Evolutionary conservation across 768 basidiomycete genomes (phyloP).

Genomic region (Chalciporus pseudorubinellus): DNA sequence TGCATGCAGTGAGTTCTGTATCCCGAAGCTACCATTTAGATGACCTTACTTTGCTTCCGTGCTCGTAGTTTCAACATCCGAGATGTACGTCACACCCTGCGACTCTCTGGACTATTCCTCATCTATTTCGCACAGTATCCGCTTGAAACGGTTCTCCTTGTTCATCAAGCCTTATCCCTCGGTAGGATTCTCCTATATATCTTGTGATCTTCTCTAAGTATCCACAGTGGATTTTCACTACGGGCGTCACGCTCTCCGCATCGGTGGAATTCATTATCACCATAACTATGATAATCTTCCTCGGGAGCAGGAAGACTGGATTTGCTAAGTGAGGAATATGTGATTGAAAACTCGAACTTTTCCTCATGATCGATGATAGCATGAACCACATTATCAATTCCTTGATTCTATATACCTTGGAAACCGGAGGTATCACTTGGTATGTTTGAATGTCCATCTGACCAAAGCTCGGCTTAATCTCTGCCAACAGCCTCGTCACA

Average conservation of each 20-base stretch:
- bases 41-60: neutral
- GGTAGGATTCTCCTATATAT: constrained; percentile 4
- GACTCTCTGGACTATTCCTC: fast-evolving
- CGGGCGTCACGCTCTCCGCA: constrained; percentile 32
- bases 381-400: constrained; percentile 49
- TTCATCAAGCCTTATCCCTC: constrained; percentile 33
- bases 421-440: constrained; percentile 51
- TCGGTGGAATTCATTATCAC: constrained; percentile 35
- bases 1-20: constrained; percentile 25
- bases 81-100: constrained; percentile 22
- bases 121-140: constrained; percentile 17
- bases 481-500: constrained; percentile 25
- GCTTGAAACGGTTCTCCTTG: constrained; percentile 26
- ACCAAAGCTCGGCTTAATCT: neutral
- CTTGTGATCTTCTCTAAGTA: neutral
- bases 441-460: neutral
- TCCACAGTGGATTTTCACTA: constrained; percentile 31
- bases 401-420: constrained; percentile 51
- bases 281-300: constrained; percentile 30
- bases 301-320: constrained; percentile 31
- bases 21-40: neutral
- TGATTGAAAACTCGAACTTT: neutral
- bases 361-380: constrained; percentile 23
- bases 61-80: constrained; percentile 29
- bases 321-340: constrained; percentile 23